Percentiles rank a stretch among this genome's conserved stretches.
These are phyloP conservation scores for Alternaria gansuensis DNA, from an alignment of 2,329 filamentous ascomycete genomes.

Conservation along the genomic window DNA sequence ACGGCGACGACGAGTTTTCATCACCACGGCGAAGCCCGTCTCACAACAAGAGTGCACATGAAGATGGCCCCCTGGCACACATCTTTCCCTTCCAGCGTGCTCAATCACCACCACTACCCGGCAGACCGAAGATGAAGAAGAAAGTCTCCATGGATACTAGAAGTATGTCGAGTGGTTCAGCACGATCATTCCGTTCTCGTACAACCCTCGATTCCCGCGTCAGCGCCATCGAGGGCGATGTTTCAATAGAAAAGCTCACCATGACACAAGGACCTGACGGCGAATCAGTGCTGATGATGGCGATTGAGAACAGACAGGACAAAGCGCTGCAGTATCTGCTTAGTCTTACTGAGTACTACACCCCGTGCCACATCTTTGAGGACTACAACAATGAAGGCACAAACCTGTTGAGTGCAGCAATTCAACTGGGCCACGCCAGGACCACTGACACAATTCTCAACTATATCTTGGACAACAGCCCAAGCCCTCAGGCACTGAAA, in stretches of 20 bases:
- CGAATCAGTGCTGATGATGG: conserved; percentile 77
- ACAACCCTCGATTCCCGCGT: conserved; percentile 71
- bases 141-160: conserved; percentile 86
- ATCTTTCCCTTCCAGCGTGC: conserved; percentile 89
- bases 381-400: conserved; percentile 92
- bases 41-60: conserved; percentile 26
- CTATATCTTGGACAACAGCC: conserved; percentile 67
- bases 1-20: conserved; percentile 41
- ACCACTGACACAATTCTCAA: conserved; percentile 79
- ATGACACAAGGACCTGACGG: conserved; percentile 75
- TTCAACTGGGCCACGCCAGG: conserved; percentile 80
- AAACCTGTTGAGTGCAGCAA: conserved; percentile 86
- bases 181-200: conserved; percentile 81
- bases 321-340: conserved; percentile 82
- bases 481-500: conserved; percentile 65
- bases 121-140: conserved; percentile 70
- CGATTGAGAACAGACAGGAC: conserved; percentile 67
- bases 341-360: conserved; percentile 77
- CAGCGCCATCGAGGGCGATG: conserved; percentile 83
- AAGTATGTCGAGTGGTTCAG: conserved; percentile 87
- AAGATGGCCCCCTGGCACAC: conserved; percentile 69
- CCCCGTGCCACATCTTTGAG: conserved; percentile 73
- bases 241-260: conserved; percentile 79
- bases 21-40: conserved; percentile 35
- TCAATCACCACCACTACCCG: conserved; percentile 57